Evolutionary conservation across 352 stramenopile genomes (phyloP), one percentile per base, ranked within the genome.

Genomic region (Plasmopara halstedii): DNA sequence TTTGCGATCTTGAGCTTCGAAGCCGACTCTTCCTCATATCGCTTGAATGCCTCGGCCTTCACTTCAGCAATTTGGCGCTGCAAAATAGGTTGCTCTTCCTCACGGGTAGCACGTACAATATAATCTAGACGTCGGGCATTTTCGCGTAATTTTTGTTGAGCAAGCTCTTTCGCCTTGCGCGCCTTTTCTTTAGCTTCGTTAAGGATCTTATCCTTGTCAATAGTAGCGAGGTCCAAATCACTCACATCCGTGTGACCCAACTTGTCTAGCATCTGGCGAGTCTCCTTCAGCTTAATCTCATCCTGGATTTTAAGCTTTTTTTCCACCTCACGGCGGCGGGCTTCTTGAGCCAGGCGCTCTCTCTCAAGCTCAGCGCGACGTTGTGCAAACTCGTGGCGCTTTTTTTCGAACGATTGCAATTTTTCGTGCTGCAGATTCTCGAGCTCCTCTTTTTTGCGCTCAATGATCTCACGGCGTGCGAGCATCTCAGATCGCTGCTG

Each of bases 371-470:
- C 80, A 45, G 85, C 61, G 32, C 74, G 73, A 36, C 72, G 65
- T 42, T 70, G 50, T 46, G 88, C 79, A 40, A 80, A 83, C 62
- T 93, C 73, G 21, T 80, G 58, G 37, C 78, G 74, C 58, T 88
- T 87, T 53, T 85, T 85, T 47, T 86, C 81, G 29, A 97, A 67
- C 35, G 78, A 79, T 48, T 90, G 85, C 22, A 88, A 50, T 47
- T 95, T 91, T 49, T 97, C 93, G 59, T 97, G 87, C 56, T 95
- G 83, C 42, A 96, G 57, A 18, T 94, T 85, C 61, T 98, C 95
- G 0, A 95, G 73, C 58, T 98, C 92, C 64, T 98, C 95, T 67
- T 99, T 99, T 31, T 95, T 89, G 53, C 93, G 88, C 63, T 98
- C 94, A 55, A 99, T 98, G 32, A 97, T 68, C 39, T 92, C 79